Evolutionary conservation across 176 grass and related monocot genomes (phyloP).

Genomic region (Musa acuminata): DNA sequence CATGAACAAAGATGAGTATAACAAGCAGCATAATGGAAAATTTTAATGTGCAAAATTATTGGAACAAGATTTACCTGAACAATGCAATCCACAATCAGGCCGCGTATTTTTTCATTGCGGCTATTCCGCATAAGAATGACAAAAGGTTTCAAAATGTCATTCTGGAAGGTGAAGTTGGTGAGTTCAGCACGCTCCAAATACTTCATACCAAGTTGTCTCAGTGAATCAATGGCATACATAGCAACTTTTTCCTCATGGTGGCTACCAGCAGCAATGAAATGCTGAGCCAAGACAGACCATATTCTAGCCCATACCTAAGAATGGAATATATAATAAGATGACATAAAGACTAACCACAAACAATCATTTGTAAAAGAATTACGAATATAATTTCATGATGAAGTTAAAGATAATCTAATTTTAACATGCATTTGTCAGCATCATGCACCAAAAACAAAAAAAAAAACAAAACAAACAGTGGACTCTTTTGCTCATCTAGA

Average conservation of each 20-base stretch:
- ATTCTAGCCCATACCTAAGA: slow-evolving; percentile 88
- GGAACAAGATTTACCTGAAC: slow-evolving; percentile 52
- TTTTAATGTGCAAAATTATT: not conserved
- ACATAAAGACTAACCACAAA: not conserved
- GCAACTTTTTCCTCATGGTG: slow-evolving; percentile 87
- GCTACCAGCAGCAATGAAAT: slow-evolving; percentile 94
- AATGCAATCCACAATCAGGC: slow-evolving; percentile 93
- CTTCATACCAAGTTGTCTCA: slow-evolving; percentile 98
- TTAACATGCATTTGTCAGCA: not conserved
- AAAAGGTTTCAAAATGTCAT: slow-evolving; percentile 96
- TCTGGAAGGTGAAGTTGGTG: slow-evolving; percentile 98
- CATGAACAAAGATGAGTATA: not conserved
- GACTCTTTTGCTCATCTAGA: not conserved
- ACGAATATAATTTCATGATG: not conserved
- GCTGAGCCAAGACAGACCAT: slow-evolving; percentile 66
- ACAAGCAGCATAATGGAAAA: not conserved
- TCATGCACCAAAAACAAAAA: slow-evolving; percentile 27
- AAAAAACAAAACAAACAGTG: not conserved
- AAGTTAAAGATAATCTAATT: not conserved
- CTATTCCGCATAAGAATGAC: slow-evolving; percentile 97
- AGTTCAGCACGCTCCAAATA: slow-evolving; percentile 91
- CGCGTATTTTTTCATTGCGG: slow-evolving; percentile 65
- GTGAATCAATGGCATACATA: slow-evolving; percentile 94
- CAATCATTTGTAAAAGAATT: not conserved
- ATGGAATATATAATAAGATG: not conserved